Conservation (phyloP, 345 rosid genomes). For the Eucalyptus sp. region DNA sequence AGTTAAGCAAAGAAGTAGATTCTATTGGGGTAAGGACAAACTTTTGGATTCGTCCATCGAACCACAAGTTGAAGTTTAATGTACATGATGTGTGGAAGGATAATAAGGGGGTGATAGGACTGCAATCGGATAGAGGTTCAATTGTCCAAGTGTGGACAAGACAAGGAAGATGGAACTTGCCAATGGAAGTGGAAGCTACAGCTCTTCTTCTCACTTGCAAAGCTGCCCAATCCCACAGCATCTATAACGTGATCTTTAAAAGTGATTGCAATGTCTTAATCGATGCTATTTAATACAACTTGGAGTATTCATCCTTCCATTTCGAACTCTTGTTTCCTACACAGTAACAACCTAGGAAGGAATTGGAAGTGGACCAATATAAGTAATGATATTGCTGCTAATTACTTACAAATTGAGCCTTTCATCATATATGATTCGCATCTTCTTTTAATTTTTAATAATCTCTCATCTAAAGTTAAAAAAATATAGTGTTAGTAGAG, state of each 20-base stretch:
- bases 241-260: accelerated
- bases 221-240: accelerated
- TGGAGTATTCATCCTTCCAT: background rate
- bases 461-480: background rate
- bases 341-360: background rate
- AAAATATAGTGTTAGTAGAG: background rate
- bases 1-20: background rate
- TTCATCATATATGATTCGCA: background rate
- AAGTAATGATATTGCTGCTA: background rate
- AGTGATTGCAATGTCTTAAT: background rate
- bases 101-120: background rate
- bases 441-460: background rate
- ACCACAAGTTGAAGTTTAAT: background rate
- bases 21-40: accelerated
- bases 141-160: background rate
- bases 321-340: background rate
- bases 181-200: accelerated
- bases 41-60: accelerated
- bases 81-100: background rate
- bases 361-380: background rate
- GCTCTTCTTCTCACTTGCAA: background rate
- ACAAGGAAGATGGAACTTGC: background rate
- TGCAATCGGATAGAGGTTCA: background rate
- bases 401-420: background rate
- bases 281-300: background rate